Base-by-base conservation (phyloP, 2,329 filamentous ascomycete genomes). In the Monosporascus cannonballus region DNA sequence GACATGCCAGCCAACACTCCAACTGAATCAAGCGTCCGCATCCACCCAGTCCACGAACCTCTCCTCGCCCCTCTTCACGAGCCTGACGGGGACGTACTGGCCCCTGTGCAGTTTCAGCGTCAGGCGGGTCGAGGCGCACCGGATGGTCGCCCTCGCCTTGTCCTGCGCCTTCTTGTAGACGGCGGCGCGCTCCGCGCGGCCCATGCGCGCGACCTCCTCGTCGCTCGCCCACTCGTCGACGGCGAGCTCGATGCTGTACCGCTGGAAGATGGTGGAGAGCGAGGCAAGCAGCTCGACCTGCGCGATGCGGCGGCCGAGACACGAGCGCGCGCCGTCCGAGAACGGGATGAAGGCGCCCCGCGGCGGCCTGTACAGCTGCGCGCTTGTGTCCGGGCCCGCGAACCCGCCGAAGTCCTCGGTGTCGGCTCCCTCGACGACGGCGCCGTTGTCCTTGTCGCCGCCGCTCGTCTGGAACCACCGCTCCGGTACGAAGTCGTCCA, bases 1-100 rank as follows among this genome's bases (percentile, higher is more conserved):
- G 39, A 24, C 24, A 14, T 42, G 8, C 5, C 18, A 18, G 18
- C 4, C 18, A 25, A 25, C 15, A 25, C 7, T 14, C 22, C 4
- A 44, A 44, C 20, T 8, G 14, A 25, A 22, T 52, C 39, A 48
- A 45, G 34, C 51, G 36, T 48, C 46, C 38, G 39, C 45, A 48
- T 63, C 60, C 3, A 58, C 45, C 56, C 56, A 71, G 42, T 69
- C 63, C 38, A 80, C 70, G 70, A 92, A 91, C 62, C 79, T 78
- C 75, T 92, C 89, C 57, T 79, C 70, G 0, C 88, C 88, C 59
- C 85, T 81, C 71, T 73, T 82, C 9, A 89, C 85, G 58, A 93
- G 69, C 57, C 87, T 72, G 41, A 93, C 72, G 0, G 86, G 85
- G 36, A 93, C 81, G 51, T 78, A 73, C 6, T 73, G 72, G 22